These are phyloP conservation scores for Nakazawaea wyomingensis DNA, from an alignment of 805 yeast genomes.

Conservation along the genomic window DNA sequence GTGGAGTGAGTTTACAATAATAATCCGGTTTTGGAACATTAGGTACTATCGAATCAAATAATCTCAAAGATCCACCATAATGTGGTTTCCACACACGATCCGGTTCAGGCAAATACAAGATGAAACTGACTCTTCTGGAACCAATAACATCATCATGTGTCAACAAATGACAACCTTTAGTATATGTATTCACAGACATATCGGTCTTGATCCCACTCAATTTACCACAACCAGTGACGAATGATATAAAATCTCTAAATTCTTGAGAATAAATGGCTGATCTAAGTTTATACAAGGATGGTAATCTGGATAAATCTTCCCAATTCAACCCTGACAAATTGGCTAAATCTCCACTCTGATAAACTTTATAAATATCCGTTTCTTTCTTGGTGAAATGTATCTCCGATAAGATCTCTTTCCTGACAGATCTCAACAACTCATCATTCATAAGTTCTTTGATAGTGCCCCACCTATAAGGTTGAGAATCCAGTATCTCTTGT, in stretches of 20 bases:
- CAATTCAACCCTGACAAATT: slow-evolving; percentile 81
- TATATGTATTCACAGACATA: slow-evolving; percentile 86
- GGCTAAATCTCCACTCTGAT: slow-evolving; percentile 87
- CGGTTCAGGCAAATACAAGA: slow-evolving; percentile 89
- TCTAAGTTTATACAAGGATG: slow-evolving; percentile 71
- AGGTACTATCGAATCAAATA: slow-evolving; percentile 81
- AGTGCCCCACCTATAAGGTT: slow-evolving; percentile 90
- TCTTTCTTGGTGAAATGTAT: slow-evolving; percentile 93
- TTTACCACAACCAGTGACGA: slow-evolving; percentile 82
- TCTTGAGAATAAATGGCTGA: slow-evolving; percentile 84
- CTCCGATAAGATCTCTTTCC: slow-evolving; percentile 76
- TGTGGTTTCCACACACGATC: slow-evolving; percentile 82
- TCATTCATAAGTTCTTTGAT: slow-evolving; percentile 72
- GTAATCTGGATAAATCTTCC: slow-evolving; percentile 67
- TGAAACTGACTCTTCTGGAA: slow-evolving; percentile 86
- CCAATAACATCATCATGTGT: slow-evolving; percentile 99
- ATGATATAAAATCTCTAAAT: slow-evolving; percentile 72
- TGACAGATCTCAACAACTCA: slow-evolving; percentile 66
- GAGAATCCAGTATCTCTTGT: slow-evolving; percentile 43
- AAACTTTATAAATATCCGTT: slow-evolving; percentile 93
- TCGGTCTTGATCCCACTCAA: slow-evolving; percentile 89
- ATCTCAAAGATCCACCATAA: slow-evolving; percentile 89
- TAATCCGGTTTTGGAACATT: slow-evolving; percentile 86
- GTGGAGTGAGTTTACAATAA: slow-evolving; percentile 70
- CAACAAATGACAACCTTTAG: slow-evolving; percentile 86